Percentiles rank a stretch among this genome's conserved stretches.
Evolutionary conservation across 164 flowering plant species (phyloP).

Genomic region (Vitis riparia): DNA sequence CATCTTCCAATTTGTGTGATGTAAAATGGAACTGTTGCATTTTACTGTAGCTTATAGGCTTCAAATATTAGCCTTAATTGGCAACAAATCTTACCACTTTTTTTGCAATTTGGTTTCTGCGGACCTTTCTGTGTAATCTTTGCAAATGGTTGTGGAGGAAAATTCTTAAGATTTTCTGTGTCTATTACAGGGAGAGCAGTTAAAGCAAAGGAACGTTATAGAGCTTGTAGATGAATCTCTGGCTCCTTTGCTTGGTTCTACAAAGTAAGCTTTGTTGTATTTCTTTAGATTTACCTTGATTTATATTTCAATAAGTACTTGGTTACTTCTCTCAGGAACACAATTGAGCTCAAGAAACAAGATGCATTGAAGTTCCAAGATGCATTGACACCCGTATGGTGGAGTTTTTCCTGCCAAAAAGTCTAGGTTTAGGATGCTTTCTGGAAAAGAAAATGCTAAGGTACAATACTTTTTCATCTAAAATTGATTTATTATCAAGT

Average conservation of each 20-base stretch:
- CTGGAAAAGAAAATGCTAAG: constrained; percentile 63
- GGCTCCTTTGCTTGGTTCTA: constrained; percentile 23
- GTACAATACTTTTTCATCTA: constrained; percentile 30
- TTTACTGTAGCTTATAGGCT: too few relatives aligned
- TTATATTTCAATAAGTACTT: constrained; percentile 6
- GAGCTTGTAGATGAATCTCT: constrained; percentile 47
- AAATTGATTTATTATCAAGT: neutral
- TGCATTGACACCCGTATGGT: constrained; percentile 74
- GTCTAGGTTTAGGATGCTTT: constrained; percentile 49
- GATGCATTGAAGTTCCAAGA: constrained; percentile 54
- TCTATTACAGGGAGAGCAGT: constrained; percentile 64
- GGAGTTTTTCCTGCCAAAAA: constrained; percentile 80
- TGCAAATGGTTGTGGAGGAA: neutral
- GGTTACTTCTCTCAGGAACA: constrained; percentile 20
- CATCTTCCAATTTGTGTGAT: too few relatives aligned
- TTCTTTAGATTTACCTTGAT: neutral
- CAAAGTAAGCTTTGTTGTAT: constrained; percentile 27
- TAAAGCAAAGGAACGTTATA: constrained; percentile 47
- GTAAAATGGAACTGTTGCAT: too few relatives aligned
- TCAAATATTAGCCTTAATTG: too few relatives aligned
- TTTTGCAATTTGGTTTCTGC: too few relatives aligned
- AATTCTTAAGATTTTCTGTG: neutral
- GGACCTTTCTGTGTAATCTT: too few relatives aligned
- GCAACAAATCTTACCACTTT: too few relatives aligned
- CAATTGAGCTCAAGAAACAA: constrained; percentile 42